Percentiles rank a stretch among this genome's conserved stretches.
Conservation (phyloP, 1,284 basidiomycete genomes). For the Cutaneotrichosporon dermatis region DNA sequence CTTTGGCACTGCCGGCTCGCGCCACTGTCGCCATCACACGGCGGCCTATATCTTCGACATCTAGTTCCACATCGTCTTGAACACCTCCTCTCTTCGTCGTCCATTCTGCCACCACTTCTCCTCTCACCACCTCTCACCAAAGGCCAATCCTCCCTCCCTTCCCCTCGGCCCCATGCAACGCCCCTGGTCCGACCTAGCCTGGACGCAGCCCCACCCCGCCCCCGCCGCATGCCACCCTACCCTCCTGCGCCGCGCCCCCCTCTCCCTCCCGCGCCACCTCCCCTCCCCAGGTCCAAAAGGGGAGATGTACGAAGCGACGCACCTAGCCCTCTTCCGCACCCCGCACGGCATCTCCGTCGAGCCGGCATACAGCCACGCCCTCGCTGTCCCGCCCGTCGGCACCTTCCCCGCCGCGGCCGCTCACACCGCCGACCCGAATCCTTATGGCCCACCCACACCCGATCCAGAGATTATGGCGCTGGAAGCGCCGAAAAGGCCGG, state of each 20-base stretch:
- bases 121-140: neutral
- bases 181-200: neutral
- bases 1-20: neutral
- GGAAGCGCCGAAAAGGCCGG: neutral
- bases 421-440: neutral
- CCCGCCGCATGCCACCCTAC: neutral
- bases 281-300: neutral
- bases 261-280: neutral
- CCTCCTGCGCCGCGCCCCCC: neutral
- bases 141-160: neutral
- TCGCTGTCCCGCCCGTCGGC: neutral
- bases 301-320: neutral
- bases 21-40: too few relatives aligned
- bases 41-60: too few relatives aligned
- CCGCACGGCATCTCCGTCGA: neutral
- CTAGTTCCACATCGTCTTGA: too few relatives aligned
- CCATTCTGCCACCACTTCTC: neutral
- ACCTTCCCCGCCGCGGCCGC: neutral
- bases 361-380: neutral
- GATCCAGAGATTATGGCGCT: neutral
- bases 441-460: neutral
- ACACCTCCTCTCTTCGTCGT: neutral
- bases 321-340: neutral
- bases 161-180: neutral
- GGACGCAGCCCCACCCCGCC: neutral